Percentiles rank a stretch among this genome's conserved stretches.
phyloP scores from a whole-genome alignment of 1,139 yeast genomes.

The Eremothecium gossypii region DNA sequence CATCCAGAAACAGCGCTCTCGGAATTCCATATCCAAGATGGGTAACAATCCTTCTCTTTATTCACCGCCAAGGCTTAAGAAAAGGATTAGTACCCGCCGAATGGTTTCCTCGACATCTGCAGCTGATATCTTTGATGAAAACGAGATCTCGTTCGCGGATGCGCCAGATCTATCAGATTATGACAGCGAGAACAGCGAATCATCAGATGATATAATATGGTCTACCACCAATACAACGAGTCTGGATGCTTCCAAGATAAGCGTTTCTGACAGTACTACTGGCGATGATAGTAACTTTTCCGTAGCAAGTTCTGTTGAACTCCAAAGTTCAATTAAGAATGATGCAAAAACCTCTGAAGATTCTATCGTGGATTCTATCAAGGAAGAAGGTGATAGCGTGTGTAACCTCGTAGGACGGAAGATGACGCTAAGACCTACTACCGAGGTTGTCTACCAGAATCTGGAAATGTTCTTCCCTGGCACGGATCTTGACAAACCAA shows the following conservation, averaged over 20 bases:
- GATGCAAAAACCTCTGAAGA: not conserved
- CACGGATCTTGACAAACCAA: slow-evolving; percentile 87
- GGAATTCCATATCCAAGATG: slow-evolving; percentile 22
- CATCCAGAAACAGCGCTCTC: slow-evolving; percentile 13
- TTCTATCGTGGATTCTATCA: not conserved
- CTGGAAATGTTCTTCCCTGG: slow-evolving; percentile 88
- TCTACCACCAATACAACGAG: slow-evolving; percentile 4
- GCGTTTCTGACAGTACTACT: slow-evolving; percentile 8
- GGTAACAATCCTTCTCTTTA: slow-evolving; percentile 18
- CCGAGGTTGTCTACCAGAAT: slow-evolving; percentile 86
- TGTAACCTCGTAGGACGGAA: slow-evolving; percentile 16
- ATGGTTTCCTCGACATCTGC: slow-evolving; percentile 30
- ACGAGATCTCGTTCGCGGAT: slow-evolving; percentile 60
- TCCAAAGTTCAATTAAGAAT: slow-evolving; percentile 4
- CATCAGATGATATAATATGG: slow-evolving; percentile 21
- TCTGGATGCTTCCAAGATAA: slow-evolving; percentile 8
- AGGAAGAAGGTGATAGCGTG: not conserved
- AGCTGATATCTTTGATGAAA: slow-evolving; percentile 54
- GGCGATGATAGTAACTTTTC: slow-evolving; percentile 13
- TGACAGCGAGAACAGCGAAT: slow-evolving; percentile 30
- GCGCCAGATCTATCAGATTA: slow-evolving; percentile 50
- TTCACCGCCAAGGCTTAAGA: slow-evolving; percentile 38
- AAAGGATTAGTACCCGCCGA: slow-evolving; percentile 49
- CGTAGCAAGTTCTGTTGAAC: slow-evolving; percentile 6
- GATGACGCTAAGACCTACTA: slow-evolving; percentile 80